Conservation (phyloP, 768 basidiomycete species). For the Saitozyma podzolica region DNA sequence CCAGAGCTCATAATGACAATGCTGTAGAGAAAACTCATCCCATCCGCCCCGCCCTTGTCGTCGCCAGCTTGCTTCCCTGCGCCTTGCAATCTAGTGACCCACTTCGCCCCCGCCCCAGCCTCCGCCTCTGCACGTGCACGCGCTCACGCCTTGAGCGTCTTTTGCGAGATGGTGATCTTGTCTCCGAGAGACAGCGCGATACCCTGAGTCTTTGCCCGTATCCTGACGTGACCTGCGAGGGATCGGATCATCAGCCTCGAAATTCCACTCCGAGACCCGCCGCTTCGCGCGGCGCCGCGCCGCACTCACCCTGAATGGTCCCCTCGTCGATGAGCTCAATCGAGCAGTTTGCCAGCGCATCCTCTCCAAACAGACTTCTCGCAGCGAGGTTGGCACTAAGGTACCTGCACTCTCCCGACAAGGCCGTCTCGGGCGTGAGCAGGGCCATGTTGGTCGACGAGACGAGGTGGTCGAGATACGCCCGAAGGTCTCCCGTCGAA, state of each 20-base stretch:
- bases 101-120: too few species aligned
- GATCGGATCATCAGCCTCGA: conserved; percentile 1
- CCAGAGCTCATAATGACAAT: too few species aligned
- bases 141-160: conserved; percentile 32
- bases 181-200: conserved; percentile 82
- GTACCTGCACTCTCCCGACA: conserved; percentile 96
- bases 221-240: conserved; percentile 79
- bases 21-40: too few species aligned
- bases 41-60: too few species aligned
- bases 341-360: conserved; percentile 90
- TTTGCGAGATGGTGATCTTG: conserved; percentile 45
- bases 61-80: too few species aligned
- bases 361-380: conserved; percentile 90
- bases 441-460: conserved; percentile 97
- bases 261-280: not conserved
- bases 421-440: conserved; percentile 80
- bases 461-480: conserved; percentile 93
- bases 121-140: not conserved
- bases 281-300: not conserved
- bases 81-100: too few species aligned
- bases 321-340: conserved; percentile 84
- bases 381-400: conserved; percentile 96
- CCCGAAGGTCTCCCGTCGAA: conserved; percentile 78
- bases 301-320: conserved; percentile 56
- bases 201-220: conserved; percentile 95